Evolutionary conservation across 176 grass and related monocot species (phyloP).

Genomic region (Chrysopogon serrulatus): DNA sequence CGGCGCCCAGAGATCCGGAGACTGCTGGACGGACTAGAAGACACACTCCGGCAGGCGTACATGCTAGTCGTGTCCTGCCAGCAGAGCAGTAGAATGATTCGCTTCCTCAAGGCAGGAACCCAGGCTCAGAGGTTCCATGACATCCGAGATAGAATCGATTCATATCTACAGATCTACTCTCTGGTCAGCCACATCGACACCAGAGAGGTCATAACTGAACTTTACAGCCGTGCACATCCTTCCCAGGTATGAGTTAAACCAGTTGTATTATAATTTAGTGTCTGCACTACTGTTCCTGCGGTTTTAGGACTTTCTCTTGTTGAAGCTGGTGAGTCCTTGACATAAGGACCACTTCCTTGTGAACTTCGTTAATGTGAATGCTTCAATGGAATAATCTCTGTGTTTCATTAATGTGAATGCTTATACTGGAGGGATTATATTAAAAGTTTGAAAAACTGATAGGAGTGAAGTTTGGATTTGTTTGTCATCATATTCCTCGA

Average conservation of each 20-base stretch:
- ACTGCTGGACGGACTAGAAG: constrained; percentile 19
- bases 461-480: too few species aligned
- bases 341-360: too few species aligned
- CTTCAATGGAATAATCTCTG: background rate
- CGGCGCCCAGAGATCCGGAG: background rate
- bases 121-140: constrained; percentile 11
- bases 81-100: constrained; percentile 24
- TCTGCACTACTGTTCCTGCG: background rate
- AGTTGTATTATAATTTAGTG: too few species aligned
- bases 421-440: background rate
- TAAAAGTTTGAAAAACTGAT: too few species aligned
- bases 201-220: background rate
- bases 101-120: constrained; percentile 18
- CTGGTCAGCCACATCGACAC: constrained; percentile 34
- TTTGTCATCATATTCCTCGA: too few species aligned
- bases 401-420: background rate
- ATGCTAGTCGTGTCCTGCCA: constrained; percentile 18
- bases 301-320: too few species aligned
- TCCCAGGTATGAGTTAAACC: background rate
- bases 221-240: background rate
- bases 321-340: background rate
- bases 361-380: too few species aligned
- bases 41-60: constrained; percentile 26
- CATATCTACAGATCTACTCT: constrained; percentile 21
- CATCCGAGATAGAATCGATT: constrained; percentile 25